A percentile compares a stretch with the other conserved stretches of the same genome.
Conservation (phyloP, 345 rosid genomes). For the Eucalyptus camaldulensis region DNA sequence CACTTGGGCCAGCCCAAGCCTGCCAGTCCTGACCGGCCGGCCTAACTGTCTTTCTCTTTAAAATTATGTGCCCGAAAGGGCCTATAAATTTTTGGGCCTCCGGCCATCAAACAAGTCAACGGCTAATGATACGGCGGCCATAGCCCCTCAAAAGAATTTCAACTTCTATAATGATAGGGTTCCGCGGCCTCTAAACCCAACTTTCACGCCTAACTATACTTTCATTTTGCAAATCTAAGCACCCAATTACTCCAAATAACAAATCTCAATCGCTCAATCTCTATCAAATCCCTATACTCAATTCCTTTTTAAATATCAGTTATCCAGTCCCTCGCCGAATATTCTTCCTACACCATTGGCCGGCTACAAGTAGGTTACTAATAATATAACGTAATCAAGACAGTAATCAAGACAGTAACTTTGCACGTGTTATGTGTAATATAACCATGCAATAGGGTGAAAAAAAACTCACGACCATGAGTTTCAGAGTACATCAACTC, state of each 20-base stretch:
- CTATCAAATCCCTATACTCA: neutral
- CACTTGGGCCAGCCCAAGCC: neutral
- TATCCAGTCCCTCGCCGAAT: neutral
- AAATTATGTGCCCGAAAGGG: neutral
- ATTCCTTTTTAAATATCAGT: neutral
- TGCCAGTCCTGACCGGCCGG: neutral
- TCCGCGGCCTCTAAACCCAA: neutral
- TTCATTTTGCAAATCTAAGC: neutral
- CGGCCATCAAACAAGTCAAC: neutral
- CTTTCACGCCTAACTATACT: neutral
- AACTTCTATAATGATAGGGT: neutral
- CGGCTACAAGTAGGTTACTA: neutral
- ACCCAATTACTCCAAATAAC: neutral
- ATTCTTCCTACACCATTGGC: neutral
- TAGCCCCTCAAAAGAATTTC: neutral
- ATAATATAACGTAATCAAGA: neutral
- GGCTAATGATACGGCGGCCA: neutral
- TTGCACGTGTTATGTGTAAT: neutral
- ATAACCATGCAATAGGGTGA: neutral
- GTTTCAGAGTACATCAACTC: neutral
- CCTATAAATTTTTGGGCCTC: neutral
- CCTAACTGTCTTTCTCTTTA: neutral
- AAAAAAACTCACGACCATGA: neutral
- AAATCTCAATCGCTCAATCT: neutral
- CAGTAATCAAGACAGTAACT: neutral